These are phyloP conservation scores for Venturia effusa DNA, from an alignment of 2,329 filamentous ascomycete genomes.

Conservation along the genomic window DNA sequence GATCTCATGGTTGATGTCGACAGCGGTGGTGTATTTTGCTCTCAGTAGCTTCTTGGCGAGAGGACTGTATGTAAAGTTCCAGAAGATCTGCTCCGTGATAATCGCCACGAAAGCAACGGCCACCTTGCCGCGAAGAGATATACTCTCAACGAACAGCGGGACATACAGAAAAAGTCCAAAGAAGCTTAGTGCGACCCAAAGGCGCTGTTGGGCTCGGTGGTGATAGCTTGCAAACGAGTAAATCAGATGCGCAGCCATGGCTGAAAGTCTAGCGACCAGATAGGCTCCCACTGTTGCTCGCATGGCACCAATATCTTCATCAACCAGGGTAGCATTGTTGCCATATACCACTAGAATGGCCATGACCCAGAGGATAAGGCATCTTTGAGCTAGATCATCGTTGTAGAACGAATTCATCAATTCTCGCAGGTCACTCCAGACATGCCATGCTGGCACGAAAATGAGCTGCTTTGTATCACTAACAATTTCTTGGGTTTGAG, in stretches of 20 bases:
- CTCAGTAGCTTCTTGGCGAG: conserved; percentile 33
- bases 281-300: conserved; percentile 37
- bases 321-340: conserved; percentile 36
- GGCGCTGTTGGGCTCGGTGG: conserved; percentile 35
- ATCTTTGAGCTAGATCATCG: conserved; percentile 37
- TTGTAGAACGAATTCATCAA: conserved; percentile 44
- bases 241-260: conserved; percentile 29
- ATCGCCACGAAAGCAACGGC: conserved; percentile 33
- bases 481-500: background rate
- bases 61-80: conserved; percentile 35
- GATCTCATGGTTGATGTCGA: conserved; percentile 39
- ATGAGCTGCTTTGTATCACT: conserved; percentile 22
- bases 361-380: conserved; percentile 42
- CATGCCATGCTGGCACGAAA: conserved; percentile 39
- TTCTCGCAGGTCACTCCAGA: conserved; percentile 40
- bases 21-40: conserved; percentile 36
- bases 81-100: conserved; percentile 31
- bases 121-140: conserved; percentile 32
- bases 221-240: conserved; percentile 38
- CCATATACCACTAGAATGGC: conserved; percentile 37
- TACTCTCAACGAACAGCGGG: conserved; percentile 33
- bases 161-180: conserved; percentile 32
- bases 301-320: conserved; percentile 34
- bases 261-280: conserved; percentile 28
- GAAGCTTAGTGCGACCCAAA: conserved; percentile 33